Percentiles rank a stretch among this genome's conserved stretches.
Conservation (phyloP, 495 filamentous ascomycete species). For the Pseudoneurospora amorphoporcata region DNA sequence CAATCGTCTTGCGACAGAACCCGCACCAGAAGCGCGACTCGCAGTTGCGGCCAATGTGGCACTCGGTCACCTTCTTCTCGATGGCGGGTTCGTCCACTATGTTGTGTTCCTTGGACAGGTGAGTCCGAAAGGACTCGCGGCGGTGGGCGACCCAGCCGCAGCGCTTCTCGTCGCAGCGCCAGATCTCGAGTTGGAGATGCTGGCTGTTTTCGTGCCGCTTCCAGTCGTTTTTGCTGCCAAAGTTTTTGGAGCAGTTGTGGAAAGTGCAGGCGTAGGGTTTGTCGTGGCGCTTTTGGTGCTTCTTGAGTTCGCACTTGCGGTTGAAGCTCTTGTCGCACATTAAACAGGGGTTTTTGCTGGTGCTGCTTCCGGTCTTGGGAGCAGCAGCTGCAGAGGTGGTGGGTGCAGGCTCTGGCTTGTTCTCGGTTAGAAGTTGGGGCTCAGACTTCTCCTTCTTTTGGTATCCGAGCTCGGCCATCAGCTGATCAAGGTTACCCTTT, state of each 20-base stretch:
- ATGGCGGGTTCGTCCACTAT: conserved; percentile 31
- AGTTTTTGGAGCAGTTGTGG: conserved; percentile 57
- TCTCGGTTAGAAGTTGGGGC: background rate
- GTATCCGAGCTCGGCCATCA: conserved; percentile 25
- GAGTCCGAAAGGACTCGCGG: conserved; percentile 48
- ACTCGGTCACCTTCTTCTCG: conserved; percentile 38
- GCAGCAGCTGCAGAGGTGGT: background rate
- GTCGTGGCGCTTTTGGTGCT: conserved; percentile 80
- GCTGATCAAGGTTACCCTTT: conserved; percentile 11
- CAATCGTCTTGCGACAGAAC: conserved; percentile 57
- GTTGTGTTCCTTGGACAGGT: conserved; percentile 46
- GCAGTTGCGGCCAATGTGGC: conserved; percentile 58
- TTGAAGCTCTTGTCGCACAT: conserved; percentile 45
- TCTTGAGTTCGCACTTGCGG: conserved; percentile 67
- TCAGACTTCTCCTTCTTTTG: conserved; percentile 12
- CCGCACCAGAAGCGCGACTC: conserved; percentile 81
- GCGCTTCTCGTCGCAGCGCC: conserved; percentile 53
- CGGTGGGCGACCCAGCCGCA: conserved; percentile 55
- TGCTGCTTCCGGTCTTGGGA: conserved; percentile 29
- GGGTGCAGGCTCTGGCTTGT: background rate
- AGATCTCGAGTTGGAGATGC: conserved; percentile 65
- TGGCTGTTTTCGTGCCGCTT: conserved; percentile 90
- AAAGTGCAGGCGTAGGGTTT: conserved; percentile 86
- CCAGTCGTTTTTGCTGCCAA: conserved; percentile 95
- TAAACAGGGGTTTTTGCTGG: conserved; percentile 26